These are phyloP conservation scores for Ichthyophthirius multifiliis DNA, from an alignment of 169 alveolate species.

Conservation along the genomic window DNA sequence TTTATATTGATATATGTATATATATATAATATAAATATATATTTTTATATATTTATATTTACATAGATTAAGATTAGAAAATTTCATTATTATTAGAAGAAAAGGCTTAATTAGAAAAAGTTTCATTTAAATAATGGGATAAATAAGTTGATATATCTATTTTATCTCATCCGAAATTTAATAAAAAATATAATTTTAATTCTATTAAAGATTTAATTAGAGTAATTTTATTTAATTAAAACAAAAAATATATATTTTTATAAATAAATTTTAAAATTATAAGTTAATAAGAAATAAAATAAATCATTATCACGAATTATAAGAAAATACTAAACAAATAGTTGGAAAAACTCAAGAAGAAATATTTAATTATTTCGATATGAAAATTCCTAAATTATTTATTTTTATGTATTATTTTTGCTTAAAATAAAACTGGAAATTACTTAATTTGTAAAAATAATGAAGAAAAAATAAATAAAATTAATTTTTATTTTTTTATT, in stretches of 20 bases:
- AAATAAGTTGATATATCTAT: not conserved
- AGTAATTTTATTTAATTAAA: not conserved
- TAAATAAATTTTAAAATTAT: not conserved
- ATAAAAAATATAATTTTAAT: constrained; percentile 23
- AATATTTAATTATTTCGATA: constrained; percentile 21
- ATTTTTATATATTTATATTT: not conserved
- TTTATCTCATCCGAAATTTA: constrained; percentile 12
- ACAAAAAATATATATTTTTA: too few relatives aligned
- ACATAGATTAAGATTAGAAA: not conserved
- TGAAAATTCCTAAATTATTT: constrained; percentile 23
- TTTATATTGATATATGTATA: not conserved
- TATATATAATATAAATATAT: not conserved
- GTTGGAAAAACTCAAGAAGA: constrained; percentile 33
- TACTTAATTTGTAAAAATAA: not conserved
- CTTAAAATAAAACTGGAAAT: not conserved
- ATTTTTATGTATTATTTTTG: constrained; percentile 6
- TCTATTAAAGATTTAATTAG: constrained; percentile 35
- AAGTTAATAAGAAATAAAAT: constrained; percentile 49
- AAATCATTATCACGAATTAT: constrained; percentile 44
- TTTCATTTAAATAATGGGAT: constrained; percentile 13
- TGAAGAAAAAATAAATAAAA: too few relatives aligned
- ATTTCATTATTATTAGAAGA: not conserved
- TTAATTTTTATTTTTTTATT: too few relatives aligned
- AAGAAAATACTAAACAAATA: constrained; percentile 27
- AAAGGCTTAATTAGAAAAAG: not conserved